Conservation (phyloP, 495 filamentous ascomycete species). For the Stereocaulon alpinum region DNA sequence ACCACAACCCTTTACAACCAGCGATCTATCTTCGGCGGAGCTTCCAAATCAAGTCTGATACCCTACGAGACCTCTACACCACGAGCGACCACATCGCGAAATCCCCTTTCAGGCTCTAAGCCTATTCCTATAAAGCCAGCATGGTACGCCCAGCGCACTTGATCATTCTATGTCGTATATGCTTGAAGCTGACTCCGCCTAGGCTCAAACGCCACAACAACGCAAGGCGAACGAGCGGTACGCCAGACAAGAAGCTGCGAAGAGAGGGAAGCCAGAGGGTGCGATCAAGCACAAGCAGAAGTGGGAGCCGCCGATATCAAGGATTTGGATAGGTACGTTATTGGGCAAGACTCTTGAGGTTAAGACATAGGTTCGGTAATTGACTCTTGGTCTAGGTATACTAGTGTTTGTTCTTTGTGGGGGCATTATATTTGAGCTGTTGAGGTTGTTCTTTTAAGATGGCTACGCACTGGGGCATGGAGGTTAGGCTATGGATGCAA, state of each 20-base stretch:
- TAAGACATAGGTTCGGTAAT: background rate
- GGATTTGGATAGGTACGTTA: constrained; percentile 70
- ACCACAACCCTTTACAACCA: too few species aligned
- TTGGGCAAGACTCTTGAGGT: background rate
- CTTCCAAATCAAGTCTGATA: too few species aligned
- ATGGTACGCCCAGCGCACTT: background rate
- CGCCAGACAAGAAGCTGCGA: constrained; percentile 64
- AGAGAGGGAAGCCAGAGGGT: constrained; percentile 69
- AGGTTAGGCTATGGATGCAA: background rate
- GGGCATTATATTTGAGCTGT: constrained; percentile 69
- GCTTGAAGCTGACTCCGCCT: background rate
- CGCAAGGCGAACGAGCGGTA: constrained; percentile 80
- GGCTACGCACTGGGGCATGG: background rate
- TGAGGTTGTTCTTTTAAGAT: constrained; percentile 59
- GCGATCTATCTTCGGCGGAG: too few species aligned
- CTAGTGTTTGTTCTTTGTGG: constrained; percentile 79
- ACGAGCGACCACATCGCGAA: too few species aligned
- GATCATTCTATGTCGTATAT: too few species aligned
- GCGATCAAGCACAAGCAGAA: constrained; percentile 57
- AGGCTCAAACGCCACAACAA: constrained; percentile 95
- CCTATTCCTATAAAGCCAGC: too few species aligned
- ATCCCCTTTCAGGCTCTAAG: too few species aligned
- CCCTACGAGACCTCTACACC: too few species aligned
- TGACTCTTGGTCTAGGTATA: constrained; percentile 41
- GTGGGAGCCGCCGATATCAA: constrained; percentile 68